A percentile compares a stretch with the other conserved stretches of the same genome.
Conservation (phyloP, 306 rosid genomes). For the Cajanus cajan region DNA sequence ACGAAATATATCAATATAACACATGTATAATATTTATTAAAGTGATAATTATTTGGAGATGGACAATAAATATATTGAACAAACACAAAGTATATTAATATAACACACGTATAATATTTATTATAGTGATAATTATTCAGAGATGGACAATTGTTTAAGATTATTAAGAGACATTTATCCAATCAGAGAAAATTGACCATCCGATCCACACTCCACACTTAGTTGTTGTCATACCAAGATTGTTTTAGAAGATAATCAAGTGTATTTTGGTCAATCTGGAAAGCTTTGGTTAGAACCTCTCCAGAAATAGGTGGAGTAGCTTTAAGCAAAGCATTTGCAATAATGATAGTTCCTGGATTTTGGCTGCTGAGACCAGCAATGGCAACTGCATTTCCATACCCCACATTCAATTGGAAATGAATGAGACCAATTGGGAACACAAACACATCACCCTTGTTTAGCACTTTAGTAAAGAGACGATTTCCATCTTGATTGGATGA, state of each 20-base stretch:
- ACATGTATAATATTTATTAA: too few relatives aligned
- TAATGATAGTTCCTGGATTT: slow-evolving; percentile 9
- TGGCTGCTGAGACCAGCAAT: slow-evolving; percentile 21
- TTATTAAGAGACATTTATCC: too few relatives aligned
- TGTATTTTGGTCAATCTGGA: slow-evolving; percentile 24
- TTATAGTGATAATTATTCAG: too few relatives aligned
- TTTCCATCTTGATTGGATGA: slow-evolving; percentile 13
- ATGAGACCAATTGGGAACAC: slow-evolving; percentile 29
- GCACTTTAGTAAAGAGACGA: slow-evolving; percentile 12
- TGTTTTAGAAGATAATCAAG: slow-evolving; percentile 26
- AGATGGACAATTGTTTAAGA: too few relatives aligned
- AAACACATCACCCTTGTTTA: slow-evolving; percentile 34
- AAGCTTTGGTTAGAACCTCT: slow-evolving; percentile 34
- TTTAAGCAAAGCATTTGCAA: slow-evolving; percentile 31
- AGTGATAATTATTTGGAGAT: too few relatives aligned
- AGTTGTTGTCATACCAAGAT: slow-evolving; percentile 4
- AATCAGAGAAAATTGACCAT: too few relatives aligned
- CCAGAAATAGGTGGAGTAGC: slow-evolving; percentile 32
- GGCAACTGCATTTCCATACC: slow-evolving; percentile 20
- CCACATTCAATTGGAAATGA: slow-evolving; percentile 38
- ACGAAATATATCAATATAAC: too few relatives aligned
- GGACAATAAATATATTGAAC: too few relatives aligned
- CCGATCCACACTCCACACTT: too few relatives aligned
- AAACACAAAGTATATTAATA: too few relatives aligned
- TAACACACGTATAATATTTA: too few relatives aligned